Evolutionary conservation across 1,284 basidiomycete species (phyloP), one percentile per base, ranked within the genome.

Genomic region (Ustilago curta): DNA sequence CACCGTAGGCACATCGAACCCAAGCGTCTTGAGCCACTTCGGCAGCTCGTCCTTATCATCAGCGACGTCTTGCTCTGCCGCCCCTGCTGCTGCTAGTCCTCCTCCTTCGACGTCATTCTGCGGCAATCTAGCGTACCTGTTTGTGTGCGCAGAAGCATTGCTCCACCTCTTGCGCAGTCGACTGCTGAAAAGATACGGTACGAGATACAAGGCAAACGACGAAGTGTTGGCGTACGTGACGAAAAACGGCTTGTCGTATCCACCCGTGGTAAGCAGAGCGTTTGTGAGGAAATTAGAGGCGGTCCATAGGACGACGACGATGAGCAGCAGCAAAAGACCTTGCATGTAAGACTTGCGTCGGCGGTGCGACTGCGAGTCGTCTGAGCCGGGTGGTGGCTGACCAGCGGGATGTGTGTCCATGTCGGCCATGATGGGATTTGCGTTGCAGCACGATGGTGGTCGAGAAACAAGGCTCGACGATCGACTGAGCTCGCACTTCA

Each of bases 211-310:
- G n/a, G 91, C 87, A 84, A 97, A 99, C 9, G 92, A 89, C 61
- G 93, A 91, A 0, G 94, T 96, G 85, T 91, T 93, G 79, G 94
- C 86, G 80, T 94, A 97, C 2, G 94, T 97, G 48, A 94, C 80
- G 18, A 84, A 79, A 59, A 86, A 86, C 0, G 82, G 83, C 64
- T 84, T 83, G 52, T 85, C 71, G 72, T 78, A 84, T 29, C 71
- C 71, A 6, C 81, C 78, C 27, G 76, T 77, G 16, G 85, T 85
- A 53, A 83, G 62, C 9, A 82, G 70, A 0, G 78, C 74, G 39
- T 78, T 83, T n/a, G 83, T 81, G 21, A 84, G 59, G 45, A 83
- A 84, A 70, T 84, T 84, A 44, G 81, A 83, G 0, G 66, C 64
- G 8, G 81, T 95, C 94, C 94, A 96, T 14, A 95, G 88, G 25